These are phyloP conservation scores for Linanthus parryae DNA, from an alignment of 148 eudicot genomes.

Conservation along the genomic window DNA sequence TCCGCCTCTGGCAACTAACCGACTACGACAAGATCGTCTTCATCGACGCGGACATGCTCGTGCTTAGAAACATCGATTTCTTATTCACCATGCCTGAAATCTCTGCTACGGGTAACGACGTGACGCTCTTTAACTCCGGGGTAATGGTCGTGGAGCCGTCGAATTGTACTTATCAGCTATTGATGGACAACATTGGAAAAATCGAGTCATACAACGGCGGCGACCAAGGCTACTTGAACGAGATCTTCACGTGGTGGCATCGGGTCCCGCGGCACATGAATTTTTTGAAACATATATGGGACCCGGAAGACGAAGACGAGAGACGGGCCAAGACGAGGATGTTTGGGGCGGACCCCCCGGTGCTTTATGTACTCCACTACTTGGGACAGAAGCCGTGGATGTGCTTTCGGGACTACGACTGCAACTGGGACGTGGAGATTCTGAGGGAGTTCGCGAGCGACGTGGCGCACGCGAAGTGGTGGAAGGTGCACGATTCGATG, in stretches of 20 bases:
- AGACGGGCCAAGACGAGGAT: constrained; percentile 61
- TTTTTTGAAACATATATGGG: constrained; percentile 80
- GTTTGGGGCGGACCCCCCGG: constrained; percentile 80
- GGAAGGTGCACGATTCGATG: constrained; percentile 94
- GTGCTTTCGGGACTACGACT: constrained; percentile 87
- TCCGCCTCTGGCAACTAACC: constrained; percentile 93
- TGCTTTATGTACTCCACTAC: constrained; percentile 75
- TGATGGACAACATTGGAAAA: constrained; percentile 82
- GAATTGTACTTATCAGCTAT: constrained; percentile 69
- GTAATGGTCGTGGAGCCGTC: constrained; percentile 97
- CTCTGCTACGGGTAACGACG: constrained; percentile 76
- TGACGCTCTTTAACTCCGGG: constrained; percentile 82
- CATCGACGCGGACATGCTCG: constrained; percentile 84
- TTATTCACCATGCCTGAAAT: constrained; percentile 79
- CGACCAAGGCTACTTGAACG: constrained; percentile 89
- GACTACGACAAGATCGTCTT: constrained; percentile 91
- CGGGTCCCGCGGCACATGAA: constrained; percentile 82
- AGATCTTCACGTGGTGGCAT: constrained; percentile 97
- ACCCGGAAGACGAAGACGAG: constrained; percentile 69
- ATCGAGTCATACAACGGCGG: constrained; percentile 92
- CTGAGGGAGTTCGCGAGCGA: constrained; percentile 88
- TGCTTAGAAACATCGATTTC: constrained; percentile 80
- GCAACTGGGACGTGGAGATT: constrained; percentile 81
- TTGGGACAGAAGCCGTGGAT: constrained; percentile 89
- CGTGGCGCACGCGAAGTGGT: constrained; percentile 74